Evolutionary conservation across 129 eudicot genomes (phyloP).

Genomic region (Kitagawia praeruptora): DNA sequence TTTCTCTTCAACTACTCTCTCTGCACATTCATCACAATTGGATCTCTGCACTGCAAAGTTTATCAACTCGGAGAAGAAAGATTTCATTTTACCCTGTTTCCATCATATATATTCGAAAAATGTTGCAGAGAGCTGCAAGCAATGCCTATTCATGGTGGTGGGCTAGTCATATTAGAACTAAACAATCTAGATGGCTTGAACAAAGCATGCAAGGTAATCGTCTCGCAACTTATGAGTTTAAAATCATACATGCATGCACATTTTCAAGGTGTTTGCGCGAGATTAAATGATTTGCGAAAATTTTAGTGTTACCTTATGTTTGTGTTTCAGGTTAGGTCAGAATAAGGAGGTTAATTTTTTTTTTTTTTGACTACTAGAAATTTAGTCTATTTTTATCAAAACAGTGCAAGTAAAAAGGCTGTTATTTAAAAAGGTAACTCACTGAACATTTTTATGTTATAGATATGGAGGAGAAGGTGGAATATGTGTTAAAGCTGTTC

Average conservation of each 20-base stretch:
- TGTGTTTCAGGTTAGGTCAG: no score
- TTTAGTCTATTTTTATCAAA: no score
- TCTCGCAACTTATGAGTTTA: not conserved
- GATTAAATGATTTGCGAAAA: no score
- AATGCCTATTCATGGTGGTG: conserved; percentile 92
- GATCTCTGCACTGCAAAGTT: not conserved
- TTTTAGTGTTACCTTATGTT: no score
- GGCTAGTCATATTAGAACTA: conserved; percentile 86
- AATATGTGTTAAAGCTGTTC: conserved; percentile 51
- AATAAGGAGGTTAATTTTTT: no score
- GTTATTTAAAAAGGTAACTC: not conserved
- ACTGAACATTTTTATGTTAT: not conserved
- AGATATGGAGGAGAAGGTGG: conserved; percentile 92
- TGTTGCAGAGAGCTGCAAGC: conserved; percentile 81
- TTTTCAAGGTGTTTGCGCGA: not conserved
- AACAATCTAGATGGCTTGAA: conserved; percentile 91
- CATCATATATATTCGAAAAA: conserved; percentile 6
- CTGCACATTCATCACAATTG: not conserved
- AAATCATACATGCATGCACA: not conserved
- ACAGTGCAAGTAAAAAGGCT: not conserved
- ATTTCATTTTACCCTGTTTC: not conserved
- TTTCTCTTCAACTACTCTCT: not conserved
- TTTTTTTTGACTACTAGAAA: no score
- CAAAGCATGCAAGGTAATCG: conserved; percentile 64
- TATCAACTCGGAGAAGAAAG: not conserved